Evolutionary conservation across 352 stramenopile genomes (phyloP).

Genomic region (Phytophthora chlamydospora): DNA sequence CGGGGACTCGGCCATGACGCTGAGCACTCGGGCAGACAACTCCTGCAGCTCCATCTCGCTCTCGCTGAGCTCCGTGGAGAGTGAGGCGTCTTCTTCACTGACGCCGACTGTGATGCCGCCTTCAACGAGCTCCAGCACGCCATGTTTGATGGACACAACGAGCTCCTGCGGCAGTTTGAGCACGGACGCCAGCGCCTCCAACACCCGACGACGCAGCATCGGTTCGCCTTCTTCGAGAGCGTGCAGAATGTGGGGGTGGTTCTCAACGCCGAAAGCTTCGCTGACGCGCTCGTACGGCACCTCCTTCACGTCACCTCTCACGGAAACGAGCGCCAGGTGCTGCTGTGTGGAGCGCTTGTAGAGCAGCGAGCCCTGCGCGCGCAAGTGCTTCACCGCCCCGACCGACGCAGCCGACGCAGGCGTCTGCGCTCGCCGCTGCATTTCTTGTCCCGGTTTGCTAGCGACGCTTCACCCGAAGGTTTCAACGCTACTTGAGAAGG

Average conservation of each 20-base stretch:
- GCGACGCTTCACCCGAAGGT: slow-evolving; percentile 30
- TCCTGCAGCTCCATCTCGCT: slow-evolving; percentile 53
- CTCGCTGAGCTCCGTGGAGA: slow-evolving; percentile 14
- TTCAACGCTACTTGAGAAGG: slow-evolving; percentile 20
- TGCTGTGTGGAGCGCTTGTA: slow-evolving; percentile 69
- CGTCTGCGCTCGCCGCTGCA: slow-evolving; percentile 23
- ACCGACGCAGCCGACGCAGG: background rate
- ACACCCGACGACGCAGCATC: slow-evolving; percentile 51
- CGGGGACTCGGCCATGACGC: slow-evolving; percentile 56
- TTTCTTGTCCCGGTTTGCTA: slow-evolving; percentile 1
- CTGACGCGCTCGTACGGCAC: slow-evolving; percentile 64
- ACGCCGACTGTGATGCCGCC: slow-evolving; percentile 16
- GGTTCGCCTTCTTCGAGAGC: slow-evolving; percentile 61
- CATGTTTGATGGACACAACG: slow-evolving; percentile 66
- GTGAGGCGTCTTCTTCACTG: slow-evolving; percentile 3
- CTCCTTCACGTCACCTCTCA: slow-evolving; percentile 58
- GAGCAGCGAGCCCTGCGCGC: slow-evolving; percentile 57
- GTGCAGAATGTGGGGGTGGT: slow-evolving; percentile 74
- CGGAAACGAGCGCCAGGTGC: slow-evolving; percentile 63
- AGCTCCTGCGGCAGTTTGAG: slow-evolving; percentile 69
- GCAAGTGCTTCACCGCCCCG: slow-evolving; percentile 54
- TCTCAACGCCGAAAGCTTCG: slow-evolving; percentile 72
- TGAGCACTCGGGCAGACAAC: slow-evolving; percentile 57
- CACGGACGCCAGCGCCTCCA: slow-evolving; percentile 54
- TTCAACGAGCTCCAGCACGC: slow-evolving; percentile 63